Conservation (phyloP, 2,329 filamentous ascomycete genomes). For the Cytospora paraplurivora region DNA sequence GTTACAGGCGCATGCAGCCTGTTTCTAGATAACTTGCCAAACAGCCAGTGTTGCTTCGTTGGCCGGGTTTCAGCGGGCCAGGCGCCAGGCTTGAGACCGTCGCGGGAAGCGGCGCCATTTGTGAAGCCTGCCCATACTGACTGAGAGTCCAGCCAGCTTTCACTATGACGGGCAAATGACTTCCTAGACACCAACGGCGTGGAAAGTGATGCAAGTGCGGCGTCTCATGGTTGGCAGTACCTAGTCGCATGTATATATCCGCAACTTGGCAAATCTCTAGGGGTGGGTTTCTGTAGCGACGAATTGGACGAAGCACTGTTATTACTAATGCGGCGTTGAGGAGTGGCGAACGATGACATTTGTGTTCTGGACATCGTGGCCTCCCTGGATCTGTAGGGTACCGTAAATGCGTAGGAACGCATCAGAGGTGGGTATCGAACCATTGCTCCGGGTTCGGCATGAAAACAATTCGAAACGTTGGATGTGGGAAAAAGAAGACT, state of each 20-base stretch:
- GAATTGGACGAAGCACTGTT: neutral
- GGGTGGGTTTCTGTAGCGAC: too few relatives aligned
- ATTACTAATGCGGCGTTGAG: neutral
- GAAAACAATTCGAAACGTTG: neutral
- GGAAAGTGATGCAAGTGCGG: neutral
- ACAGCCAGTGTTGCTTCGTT: constrained; percentile 5
- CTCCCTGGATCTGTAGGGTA: constrained; percentile 11
- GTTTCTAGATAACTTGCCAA: constrained; percentile 8
- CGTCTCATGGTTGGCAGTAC: neutral
- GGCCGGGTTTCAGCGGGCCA: neutral
- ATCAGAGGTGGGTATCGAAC: constrained; percentile 12
- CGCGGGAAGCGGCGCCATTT: neutral
- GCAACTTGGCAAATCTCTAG: neutral
- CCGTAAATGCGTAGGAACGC: neutral
- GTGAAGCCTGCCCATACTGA: neutral
- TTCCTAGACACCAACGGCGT: neutral
- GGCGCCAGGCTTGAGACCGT: neutral
- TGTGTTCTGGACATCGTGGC: constrained; percentile 11
- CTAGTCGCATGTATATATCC: neutral
- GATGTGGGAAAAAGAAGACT: neutral
- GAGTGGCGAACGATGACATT: neutral
- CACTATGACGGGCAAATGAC: neutral
- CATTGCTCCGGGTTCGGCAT: constrained; percentile 18
- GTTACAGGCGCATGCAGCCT: constrained; percentile 14
- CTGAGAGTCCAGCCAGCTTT: neutral